Evolutionary conservation across 1,284 basidiomycete genomes (phyloP), one percentile per base, ranked within the genome.

Genomic region (Thecaphora thlaspeos): DNA sequence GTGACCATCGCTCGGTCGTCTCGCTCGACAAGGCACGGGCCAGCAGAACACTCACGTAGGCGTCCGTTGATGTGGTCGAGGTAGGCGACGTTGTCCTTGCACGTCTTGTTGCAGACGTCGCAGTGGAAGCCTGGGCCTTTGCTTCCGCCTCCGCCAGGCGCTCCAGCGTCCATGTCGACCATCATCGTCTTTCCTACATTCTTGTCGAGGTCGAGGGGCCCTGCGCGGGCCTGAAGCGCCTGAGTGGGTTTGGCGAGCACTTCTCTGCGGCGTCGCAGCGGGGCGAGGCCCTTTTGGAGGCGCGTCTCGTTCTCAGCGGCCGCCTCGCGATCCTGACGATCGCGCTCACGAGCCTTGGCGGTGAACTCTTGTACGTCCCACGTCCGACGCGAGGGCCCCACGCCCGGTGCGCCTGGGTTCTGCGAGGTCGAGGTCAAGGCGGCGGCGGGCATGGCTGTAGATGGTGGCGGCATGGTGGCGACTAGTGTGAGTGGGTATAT

Each of bases 61-160:
- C 92, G 84, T 43, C 90, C 87, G 79, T 98, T 99, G 52, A 99
- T 86, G 78, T 99, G 95, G 78, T 98, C 94, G 45, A 99, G 82
- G 77, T 97, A 98, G 1, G 86, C 89, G 23, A 88, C 84, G 55
- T 87, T 93, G 76, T 98, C 94, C 79, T 95, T 96, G 79, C 91
- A 90, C 19, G 89, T 95, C 65, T 90, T 82, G 7, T 64, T 60
- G 46, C 75, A 77, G 14, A 66, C 43, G 17, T 75, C 65, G 55
- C 75, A 77, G 85, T 71, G 76, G 44, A 73, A 77, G 11, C 75
- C 75, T 1, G 75, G 69, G 1, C 72, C 74, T 1, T 58, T 61
- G n/a, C 62, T 60, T 38, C 59, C 64, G 3, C 53, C 62, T 10
- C 38, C 46, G 14, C 41, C 59, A 12, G 41, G 46, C 2, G 19